phyloP scores from a whole-genome alignment of 768 basidiomycete species.

The Amylocystis lapponica region DNA sequence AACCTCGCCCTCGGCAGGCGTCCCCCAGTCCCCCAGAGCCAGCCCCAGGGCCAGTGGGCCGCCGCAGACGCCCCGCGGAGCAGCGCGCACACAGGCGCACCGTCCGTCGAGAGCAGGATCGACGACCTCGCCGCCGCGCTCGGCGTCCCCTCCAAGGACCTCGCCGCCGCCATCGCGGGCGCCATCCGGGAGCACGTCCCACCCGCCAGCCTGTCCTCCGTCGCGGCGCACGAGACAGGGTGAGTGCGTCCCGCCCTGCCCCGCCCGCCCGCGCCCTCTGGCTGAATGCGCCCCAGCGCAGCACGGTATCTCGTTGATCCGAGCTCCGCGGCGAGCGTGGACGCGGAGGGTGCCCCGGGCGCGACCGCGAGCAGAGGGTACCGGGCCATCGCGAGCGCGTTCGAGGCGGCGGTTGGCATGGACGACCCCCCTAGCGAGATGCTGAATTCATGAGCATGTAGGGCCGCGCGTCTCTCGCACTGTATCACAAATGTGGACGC shows the following conservation, averaged over 20 bases:
- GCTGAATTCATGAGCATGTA: no score
- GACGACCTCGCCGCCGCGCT: conserved; percentile 55
- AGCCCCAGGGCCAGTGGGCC: conserved; percentile 3
- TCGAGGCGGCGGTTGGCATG: conserved; percentile 21
- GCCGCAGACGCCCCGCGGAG: conserved; percentile 7
- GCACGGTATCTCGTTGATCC: conserved; percentile 21
- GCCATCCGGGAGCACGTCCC: conserved; percentile 57
- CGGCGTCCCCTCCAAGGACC: conserved; percentile 53
- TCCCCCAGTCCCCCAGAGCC: conserved; percentile 19
- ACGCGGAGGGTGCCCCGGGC: conserved; percentile 5
- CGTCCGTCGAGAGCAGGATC: conserved; percentile 49
- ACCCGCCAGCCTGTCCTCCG: conserved; percentile 51
- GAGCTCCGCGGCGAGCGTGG: conserved; percentile 7
- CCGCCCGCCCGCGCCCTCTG: not conserved
- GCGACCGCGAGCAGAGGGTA: conserved; percentile 7
- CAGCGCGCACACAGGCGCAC: conserved; percentile 1
- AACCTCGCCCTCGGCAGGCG: conserved; percentile 38
- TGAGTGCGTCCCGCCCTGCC: conserved; percentile 5
- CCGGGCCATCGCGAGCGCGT: conserved; percentile 9
- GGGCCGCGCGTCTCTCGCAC: no score
- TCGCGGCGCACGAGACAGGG: conserved; percentile 43
- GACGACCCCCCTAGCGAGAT: conserved; percentile 23
- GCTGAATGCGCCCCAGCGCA: conserved; percentile 8
- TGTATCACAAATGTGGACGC: no score
- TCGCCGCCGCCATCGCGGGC: conserved; percentile 59